A percentile compares a stretch with the other conserved stretches of the same genome.
Conservation (phyloP, 495 filamentous ascomycete species). For the Parathielavia appendiculata region DNA sequence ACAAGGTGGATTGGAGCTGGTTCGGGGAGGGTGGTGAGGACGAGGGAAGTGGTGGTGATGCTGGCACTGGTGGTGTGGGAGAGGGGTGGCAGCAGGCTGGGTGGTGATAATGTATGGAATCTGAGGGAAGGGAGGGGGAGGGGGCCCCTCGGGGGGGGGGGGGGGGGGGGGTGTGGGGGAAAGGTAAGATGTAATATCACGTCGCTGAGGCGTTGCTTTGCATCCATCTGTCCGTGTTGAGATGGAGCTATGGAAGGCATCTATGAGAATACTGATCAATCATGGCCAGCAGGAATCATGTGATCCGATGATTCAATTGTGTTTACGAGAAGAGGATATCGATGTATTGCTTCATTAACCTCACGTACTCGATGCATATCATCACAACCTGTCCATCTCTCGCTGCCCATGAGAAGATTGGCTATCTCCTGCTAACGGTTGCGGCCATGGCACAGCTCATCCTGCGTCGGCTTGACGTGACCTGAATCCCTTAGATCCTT, state of each 20-base stretch:
- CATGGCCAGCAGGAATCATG: neutral
- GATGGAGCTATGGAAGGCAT: too few relatives aligned
- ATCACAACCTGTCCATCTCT: conserved; percentile 1
- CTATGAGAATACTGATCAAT: too few relatives aligned
- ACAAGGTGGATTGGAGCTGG: conserved; percentile 44
- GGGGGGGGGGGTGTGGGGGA: too few relatives aligned
- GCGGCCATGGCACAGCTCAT: neutral
- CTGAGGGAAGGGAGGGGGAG: too few relatives aligned
- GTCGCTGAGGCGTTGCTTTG: too few relatives aligned
- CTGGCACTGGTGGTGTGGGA: neutral
- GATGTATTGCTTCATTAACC: neutral
- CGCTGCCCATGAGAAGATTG: neutral
- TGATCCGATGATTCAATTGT: neutral
- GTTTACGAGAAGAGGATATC: neutral
- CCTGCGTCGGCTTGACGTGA: neutral
- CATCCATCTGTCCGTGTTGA: too few relatives aligned
- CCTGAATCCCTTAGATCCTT: neutral
- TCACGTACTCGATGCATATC: neutral
- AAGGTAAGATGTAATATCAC: too few relatives aligned
- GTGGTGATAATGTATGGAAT: neutral
- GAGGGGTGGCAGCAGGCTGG: neutral
- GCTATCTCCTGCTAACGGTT: neutral
- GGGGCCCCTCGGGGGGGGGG: too few relatives aligned
- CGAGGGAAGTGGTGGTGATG: neutral
- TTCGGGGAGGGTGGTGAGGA: conserved; percentile 1